Evolutionary conservation across 306 rosid genomes (phyloP).

Genomic region (Cicer yamashitae): DNA sequence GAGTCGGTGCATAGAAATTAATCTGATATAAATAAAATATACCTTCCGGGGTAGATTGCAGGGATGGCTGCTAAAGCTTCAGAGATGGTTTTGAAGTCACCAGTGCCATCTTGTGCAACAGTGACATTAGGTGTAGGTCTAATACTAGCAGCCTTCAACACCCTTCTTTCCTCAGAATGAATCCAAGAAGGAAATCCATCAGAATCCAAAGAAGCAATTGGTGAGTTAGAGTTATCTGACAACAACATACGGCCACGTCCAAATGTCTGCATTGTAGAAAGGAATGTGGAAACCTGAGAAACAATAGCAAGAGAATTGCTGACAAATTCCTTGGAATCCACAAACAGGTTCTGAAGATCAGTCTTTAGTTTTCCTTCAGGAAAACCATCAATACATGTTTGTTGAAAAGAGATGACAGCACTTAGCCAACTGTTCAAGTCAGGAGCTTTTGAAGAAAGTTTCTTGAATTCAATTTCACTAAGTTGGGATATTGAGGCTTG

Average conservation of each 20-base stretch:
- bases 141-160: constrained; percentile 57
- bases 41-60: constrained; percentile 62
- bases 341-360: constrained; percentile 46
- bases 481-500: constrained; percentile 43
- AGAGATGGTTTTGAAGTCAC: constrained; percentile 68
- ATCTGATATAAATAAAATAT: background rate
- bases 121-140: constrained; percentile 75
- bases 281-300: constrained; percentile 44
- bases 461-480: background rate
- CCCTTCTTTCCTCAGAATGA: constrained; percentile 55
- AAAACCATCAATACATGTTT: constrained; percentile 80
- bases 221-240: background rate
- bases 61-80: constrained; percentile 72
- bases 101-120: constrained; percentile 81
- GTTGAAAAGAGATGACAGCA: constrained; percentile 79
- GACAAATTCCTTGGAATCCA: constrained; percentile 54
- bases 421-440: constrained; percentile 81
- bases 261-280: constrained; percentile 40
- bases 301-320: constrained; percentile 86
- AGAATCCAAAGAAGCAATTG: constrained; percentile 21
- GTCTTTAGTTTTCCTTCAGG: constrained; percentile 62
- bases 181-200: constrained; percentile 75
- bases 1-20: background rate
- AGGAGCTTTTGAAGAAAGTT: constrained; percentile 40
- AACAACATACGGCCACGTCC: constrained; percentile 50